A percentile compares a stretch with the other conserved stretches of the same genome.
Evolutionary conservation across 768 basidiomycete species (phyloP).

Genomic region (Russula dissimulans): DNA sequence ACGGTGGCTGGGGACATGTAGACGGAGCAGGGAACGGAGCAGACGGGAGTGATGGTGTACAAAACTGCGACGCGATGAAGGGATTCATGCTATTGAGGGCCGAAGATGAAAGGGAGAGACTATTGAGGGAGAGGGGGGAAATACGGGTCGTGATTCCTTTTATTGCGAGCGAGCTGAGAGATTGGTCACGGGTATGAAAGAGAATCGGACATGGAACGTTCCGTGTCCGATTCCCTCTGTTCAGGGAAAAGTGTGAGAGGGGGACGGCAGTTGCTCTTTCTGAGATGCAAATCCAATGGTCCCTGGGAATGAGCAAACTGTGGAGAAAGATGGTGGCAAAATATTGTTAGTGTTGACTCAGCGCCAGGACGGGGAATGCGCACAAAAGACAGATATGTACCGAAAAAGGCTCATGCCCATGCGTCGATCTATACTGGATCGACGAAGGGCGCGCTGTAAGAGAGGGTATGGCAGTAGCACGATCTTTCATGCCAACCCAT

Average conservation of each 20-base stretch:
- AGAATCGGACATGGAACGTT: constrained; percentile 5
- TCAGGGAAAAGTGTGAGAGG: background rate
- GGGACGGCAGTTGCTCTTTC: background rate
- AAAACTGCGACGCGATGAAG: background rate
- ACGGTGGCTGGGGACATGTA: background rate
- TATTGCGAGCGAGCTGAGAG: background rate
- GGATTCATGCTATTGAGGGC: background rate
- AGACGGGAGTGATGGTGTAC: background rate
- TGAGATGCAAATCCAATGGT: background rate
- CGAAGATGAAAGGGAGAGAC: background rate
- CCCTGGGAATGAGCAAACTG: background rate
- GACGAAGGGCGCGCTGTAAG: background rate
- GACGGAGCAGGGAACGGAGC: background rate
- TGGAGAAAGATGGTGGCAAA: background rate
- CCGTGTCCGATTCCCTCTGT: background rate
- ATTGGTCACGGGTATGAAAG: constrained; percentile 3
- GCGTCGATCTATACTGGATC: too few species aligned
- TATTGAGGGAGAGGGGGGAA: background rate
- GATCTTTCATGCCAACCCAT: background rate
- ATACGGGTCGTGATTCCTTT: background rate
- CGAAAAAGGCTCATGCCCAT: background rate
- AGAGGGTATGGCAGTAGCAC: background rate
- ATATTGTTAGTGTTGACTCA: background rate
- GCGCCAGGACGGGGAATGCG: background rate
- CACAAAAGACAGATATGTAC: background rate